Percentiles rank a stretch among this genome's conserved stretches.
phyloP scores from a whole-genome alignment of 768 basidiomycete genomes.

The Lactarius quietus region DNA sequence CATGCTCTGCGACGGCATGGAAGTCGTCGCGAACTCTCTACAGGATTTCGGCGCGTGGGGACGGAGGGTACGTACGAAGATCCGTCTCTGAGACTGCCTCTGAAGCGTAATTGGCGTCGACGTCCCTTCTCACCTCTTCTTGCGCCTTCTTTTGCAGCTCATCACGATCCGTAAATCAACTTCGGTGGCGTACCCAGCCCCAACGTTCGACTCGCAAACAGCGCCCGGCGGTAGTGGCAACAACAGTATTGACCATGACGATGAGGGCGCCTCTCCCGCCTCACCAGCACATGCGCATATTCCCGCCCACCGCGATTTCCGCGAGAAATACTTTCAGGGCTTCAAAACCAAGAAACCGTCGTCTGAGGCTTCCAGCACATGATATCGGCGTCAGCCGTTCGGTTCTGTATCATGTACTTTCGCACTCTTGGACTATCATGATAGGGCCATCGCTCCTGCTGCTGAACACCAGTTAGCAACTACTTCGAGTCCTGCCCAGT shows the following conservation, averaged over 20 bases:
- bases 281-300: constrained; percentile 42
- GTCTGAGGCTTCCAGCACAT: neutral
- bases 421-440: neutral
- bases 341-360: constrained; percentile 62
- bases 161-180: constrained; percentile 84
- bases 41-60: constrained; percentile 98
- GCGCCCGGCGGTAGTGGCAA: neutral
- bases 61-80: constrained; percentile 60
- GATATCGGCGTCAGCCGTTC: neutral
- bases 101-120: neutral
- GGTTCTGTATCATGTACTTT: neutral
- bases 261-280: neutral
- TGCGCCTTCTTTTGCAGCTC: constrained; percentile 47
- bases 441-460: neutral
- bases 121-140: constrained; percentile 8
- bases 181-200: constrained; percentile 43
- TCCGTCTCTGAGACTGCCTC: neutral
- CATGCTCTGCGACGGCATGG: constrained; percentile 84
- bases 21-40: constrained; percentile 79
- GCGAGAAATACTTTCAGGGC: constrained; percentile 82
- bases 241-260: neutral
- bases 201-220: constrained; percentile 45
- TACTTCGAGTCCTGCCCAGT: neutral
- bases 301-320: constrained; percentile 88
- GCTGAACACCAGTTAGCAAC: neutral